Percentiles rank a stretch among this genome's conserved stretches.
Evolutionary conservation across 345 rosid genomes (phyloP).

Genomic region (Hibiscus mutabilis): DNA sequence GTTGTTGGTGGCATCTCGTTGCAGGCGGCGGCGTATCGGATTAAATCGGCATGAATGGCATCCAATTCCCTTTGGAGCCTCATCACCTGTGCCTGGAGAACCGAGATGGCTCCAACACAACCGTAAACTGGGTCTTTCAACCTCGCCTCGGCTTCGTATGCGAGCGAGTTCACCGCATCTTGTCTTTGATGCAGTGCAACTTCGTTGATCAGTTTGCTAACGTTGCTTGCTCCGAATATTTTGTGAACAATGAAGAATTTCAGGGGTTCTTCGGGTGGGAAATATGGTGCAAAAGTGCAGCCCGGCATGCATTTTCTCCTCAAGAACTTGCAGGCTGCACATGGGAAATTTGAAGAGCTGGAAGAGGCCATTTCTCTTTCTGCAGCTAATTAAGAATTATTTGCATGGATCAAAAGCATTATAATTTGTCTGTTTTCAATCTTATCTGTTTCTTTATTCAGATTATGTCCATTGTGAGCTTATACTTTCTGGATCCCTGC

Average conservation of each 20-base stretch:
- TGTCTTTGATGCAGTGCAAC: conserved; percentile 51
- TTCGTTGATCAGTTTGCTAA: conserved; percentile 53
- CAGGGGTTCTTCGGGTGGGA: conserved; percentile 65
- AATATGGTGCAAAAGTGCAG: conserved; percentile 59
- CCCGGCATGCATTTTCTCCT: conserved; percentile 50
- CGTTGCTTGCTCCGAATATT: conserved; percentile 68
- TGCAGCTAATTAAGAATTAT: background rate
- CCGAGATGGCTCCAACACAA: conserved; percentile 59
- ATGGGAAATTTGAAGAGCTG: conserved; percentile 56
- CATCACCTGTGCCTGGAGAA: conserved; percentile 50
- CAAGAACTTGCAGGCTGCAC: conserved; percentile 70
- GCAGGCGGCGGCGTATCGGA: conserved; percentile 27
- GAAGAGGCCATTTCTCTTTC: conserved; percentile 32
- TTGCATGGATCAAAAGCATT: background rate
- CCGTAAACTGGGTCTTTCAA: conserved; percentile 64
- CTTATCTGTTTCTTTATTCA: background rate
- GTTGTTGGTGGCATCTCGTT: background rate
- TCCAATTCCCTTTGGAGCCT: conserved; percentile 54
- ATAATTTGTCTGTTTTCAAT: background rate
- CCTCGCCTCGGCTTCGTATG: conserved; percentile 66
- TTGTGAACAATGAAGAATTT: conserved; percentile 61
- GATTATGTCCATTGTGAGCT: background rate
- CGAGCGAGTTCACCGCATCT: conserved; percentile 58
- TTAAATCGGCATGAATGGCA: conserved; percentile 51
- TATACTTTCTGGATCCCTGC: background rate